Base-by-base conservation (phyloP, 495 filamentous ascomycete genomes). In the Penicillium verhagenii region DNA sequence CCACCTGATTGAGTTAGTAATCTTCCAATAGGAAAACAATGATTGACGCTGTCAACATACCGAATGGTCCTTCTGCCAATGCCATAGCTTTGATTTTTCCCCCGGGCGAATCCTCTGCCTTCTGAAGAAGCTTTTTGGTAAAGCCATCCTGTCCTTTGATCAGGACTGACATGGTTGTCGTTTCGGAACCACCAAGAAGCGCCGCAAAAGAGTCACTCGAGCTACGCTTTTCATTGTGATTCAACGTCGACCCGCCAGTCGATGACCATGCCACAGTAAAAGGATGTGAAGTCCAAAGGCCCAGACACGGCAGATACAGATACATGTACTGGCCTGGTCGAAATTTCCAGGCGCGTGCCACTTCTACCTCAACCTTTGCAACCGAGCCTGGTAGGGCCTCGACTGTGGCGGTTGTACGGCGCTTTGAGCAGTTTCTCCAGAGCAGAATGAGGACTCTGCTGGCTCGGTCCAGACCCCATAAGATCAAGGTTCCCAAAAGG, bases 401-500 rank as follows among this genome's bases (percentile, higher is more conserved):
- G 38, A 83, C 69, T 0, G 66, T 78, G 26, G 82, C 76, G 19
- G 65, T 72, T 2, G 79, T 79, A 18, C 66, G 66, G 8, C 64
- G 61, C 38, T 66, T 66, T 35, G 71, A 66, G 51, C 71, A 60
- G 52, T 82, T 96, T 65, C 83, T 82, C 73, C 91, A 93, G 25
- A 80, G 47, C 6, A 84, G 57, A 24, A 74, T 73, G 11, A 60
- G 59, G 10, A 79, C 60, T 26, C 89, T 82, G 16, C 76, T 61
- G 8, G 68, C 56, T 53, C 89, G 83, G 59, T 77, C 74, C 13
- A 73, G 52, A 9, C 68, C 74, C 74, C 74, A 77, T 6, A 74
- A 45, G 24, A 75, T 61, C 33, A 77, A 26, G 3, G 71, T 73
- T 1, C 63, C 71, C 24, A 77, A 45, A 4, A 77, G 57, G 0